Base-by-base conservation (phyloP, 2,329 filamentous ascomycete species). In the Diaporthe sp. region DNA sequence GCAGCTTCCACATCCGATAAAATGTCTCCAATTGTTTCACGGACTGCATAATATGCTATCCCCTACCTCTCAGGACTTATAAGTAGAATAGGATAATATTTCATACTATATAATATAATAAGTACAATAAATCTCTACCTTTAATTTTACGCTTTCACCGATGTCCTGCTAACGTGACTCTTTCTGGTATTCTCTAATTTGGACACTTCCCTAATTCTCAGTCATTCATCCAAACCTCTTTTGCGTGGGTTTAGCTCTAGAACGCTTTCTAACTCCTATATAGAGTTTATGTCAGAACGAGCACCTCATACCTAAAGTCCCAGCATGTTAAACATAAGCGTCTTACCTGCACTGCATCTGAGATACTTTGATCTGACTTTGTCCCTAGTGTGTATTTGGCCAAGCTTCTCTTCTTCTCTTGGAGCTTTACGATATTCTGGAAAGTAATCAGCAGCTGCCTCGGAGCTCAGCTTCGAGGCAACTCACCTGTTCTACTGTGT, bases 401-500 rank as follows among this genome's bases (percentile, higher is more conserved):
- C 66, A 70, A 30, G 25, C 39, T 19, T 22, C 42, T 70, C 37
- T 70, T 70, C 30, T n/a, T 58, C 66, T 70, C 39, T 32, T 70
- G 66, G 17, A 58, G 66, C 12, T 35, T 44, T 0, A 70, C 51
- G 13, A 70, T 44, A 19, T 70, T 58, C 66, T 58, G 66, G 25
- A 19, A 56, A 4, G 4, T n/a, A 10, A 12, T 70, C 8, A 44
- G 50, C 35, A 44, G 19, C 25, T 13, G 3, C 10, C 35, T 35
- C 17, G 1, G 4, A 37, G 27, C 12, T 42, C 12, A 44, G 4
- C 25, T 3, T 1, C 4, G n/a, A n/a, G 2, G 17, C 32, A 30
- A 56, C 66, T n/a, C 70, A 87, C 87, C 78, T 84, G 78, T 77
- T 89, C 87, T 0, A 88, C 82, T 0, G 85, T 86, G 0, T 80